These are phyloP conservation scores for Hortaea sp. DNA, from an alignment of 2,329 filamentous ascomycete species.

Conservation along the genomic window DNA sequence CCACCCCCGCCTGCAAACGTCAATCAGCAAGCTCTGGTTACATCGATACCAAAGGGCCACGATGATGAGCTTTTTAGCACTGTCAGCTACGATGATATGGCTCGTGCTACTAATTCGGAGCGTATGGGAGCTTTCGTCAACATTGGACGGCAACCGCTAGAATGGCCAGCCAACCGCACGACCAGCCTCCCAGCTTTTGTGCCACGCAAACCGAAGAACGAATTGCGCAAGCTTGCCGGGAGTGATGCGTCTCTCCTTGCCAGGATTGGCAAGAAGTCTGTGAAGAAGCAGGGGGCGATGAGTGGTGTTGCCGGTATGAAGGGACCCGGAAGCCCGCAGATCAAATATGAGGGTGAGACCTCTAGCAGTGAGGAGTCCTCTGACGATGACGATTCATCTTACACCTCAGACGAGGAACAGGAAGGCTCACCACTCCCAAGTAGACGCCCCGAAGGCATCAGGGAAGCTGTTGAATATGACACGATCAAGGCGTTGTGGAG, in stretches of 20 bases:
- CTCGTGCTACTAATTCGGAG: conserved; percentile 34
- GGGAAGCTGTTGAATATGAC: conserved; percentile 46
- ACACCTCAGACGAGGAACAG: conserved; percentile 43
- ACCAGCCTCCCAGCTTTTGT: conserved; percentile 33
- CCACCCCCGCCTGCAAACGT: conserved; percentile 3
- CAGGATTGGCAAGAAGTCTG: conserved; percentile 27
- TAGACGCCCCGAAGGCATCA: conserved; percentile 41
- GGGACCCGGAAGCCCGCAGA: conserved; percentile 2
- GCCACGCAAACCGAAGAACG: conserved; percentile 36
- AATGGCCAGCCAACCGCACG: conserved; percentile 36
- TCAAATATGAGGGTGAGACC: conserved; percentile 28
- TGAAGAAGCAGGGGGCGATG: conserved; percentile 15
- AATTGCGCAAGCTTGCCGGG: conserved; percentile 33
- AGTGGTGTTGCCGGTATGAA: not conserved
- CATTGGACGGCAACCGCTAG: conserved; percentile 31
- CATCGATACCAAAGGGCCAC: conserved; percentile 19
- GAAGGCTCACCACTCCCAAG: conserved; percentile 47
- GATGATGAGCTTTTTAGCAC: conserved; percentile 30
- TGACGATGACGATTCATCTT: conserved; percentile 35
- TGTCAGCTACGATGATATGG: conserved; percentile 31
- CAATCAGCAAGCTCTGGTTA: conserved; percentile 17
- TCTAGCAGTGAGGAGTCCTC: conserved; percentile 36
- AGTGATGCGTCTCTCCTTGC: conserved; percentile 32
- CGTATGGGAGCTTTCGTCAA: conserved; percentile 35
- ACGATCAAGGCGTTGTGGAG: conserved; percentile 53